Base-by-base conservation (phyloP, 495 filamentous ascomycete genomes). In the Hypoxylon lenormandii region DNA sequence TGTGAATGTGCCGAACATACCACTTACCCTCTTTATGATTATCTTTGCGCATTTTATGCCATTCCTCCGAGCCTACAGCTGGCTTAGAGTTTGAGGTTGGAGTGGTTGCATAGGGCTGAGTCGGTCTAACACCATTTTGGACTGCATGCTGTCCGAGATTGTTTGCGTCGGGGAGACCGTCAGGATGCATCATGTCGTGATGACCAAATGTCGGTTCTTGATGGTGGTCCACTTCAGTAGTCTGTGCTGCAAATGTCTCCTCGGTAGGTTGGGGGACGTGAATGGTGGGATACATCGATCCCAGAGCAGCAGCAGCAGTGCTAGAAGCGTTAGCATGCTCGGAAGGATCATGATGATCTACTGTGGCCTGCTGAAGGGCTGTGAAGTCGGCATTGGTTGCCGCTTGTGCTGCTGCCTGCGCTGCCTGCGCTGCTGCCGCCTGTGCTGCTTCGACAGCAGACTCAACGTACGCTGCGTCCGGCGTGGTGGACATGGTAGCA, bases 21-120 rank as follows among this genome's bases (percentile, higher is more conserved):
- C 58, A 80, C 86, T 66, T 80, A 96, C 95, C 95, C 85, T 98
- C 95, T 86, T 98, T 98, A 82, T 98, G 95, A 72, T 98, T 98
- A 75, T 98, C 96, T 76, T 94, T 94, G 69, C 95, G 88, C 64
- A 97, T 89, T 78, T 94, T 95, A 79, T 98, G 95, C 95, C 95
- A 98, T 75, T 98, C 95, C 26, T 97, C 94, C 1, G 93, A 94
- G 5, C 95, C 95, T 22, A 98, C 95, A 5, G 91, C 87, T 18
- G 94, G 95, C 79, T 98, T 98, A 59, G 82, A 64, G 21, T 38
- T 55, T n/a, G 70, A 72, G 5, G 71, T 64, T 21, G 69, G 62
- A 6, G 73, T 75, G 56, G 69, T 16, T 5, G 22, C 12, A 30
- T 76, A 77, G 58, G 70, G 53, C 30, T 74, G 72, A 16, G 40